phyloP scores from a whole-genome alignment of 176 grass and related monocot genomes.

The Rhynchospora pubera region DNA sequence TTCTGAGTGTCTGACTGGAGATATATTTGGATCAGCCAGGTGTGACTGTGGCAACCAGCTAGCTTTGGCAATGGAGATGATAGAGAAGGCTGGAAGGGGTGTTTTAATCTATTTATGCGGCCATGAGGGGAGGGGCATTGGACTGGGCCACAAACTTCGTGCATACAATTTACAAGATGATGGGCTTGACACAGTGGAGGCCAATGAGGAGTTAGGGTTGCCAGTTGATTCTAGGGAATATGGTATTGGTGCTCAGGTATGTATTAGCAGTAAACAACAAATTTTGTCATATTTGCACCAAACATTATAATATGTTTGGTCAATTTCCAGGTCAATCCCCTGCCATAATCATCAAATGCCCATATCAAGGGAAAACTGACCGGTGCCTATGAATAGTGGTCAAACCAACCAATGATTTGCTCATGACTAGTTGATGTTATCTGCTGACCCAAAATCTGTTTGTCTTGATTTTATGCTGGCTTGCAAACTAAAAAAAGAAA shows the following conservation, averaged over 20 bases:
- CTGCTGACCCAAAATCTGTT: not conserved
- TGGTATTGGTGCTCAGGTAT: slow-evolving; percentile 79
- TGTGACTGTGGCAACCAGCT: slow-evolving; percentile 87
- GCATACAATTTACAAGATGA: slow-evolving; percentile 86
- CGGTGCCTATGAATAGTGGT: not conserved
- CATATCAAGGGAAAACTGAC: not conserved
- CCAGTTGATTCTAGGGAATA: slow-evolving; percentile 88
- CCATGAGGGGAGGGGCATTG: slow-evolving; percentile 88
- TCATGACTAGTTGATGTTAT: not conserved
- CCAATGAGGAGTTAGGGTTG: slow-evolving; percentile 89
- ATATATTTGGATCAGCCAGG: slow-evolving; percentile 86
- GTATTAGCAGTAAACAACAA: not conserved
- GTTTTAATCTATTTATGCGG: slow-evolving; percentile 84
- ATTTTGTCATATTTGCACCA: slow-evolving; percentile 10
- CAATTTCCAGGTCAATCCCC: not conserved
- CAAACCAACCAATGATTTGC: not conserved
- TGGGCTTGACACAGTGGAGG: slow-evolving; percentile 85
- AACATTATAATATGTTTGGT: not conserved
- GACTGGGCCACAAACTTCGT: slow-evolving; percentile 86
- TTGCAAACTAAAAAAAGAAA: not conserved
- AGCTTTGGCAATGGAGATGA: slow-evolving; percentile 67
- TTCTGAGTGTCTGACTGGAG: slow-evolving; percentile 79
- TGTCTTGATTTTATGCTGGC: not conserved
- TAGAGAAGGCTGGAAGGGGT: slow-evolving; percentile 81
- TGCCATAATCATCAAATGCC: not conserved